These are phyloP conservation scores for Dittrichia graveolens DNA, from an alignment of 129 eudicot species.

Conservation along the genomic window DNA sequence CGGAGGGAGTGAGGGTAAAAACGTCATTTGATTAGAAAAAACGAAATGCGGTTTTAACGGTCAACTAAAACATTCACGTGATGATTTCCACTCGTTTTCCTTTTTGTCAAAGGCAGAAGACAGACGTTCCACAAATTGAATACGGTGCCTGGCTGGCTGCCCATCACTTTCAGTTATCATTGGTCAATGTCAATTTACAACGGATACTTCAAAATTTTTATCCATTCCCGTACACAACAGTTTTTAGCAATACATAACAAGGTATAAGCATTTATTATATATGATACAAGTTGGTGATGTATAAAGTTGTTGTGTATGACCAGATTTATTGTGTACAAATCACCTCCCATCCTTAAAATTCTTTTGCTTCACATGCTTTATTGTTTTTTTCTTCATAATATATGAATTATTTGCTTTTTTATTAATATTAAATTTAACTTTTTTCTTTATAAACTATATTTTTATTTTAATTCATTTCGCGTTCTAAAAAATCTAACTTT, in stretches of 20 bases:
- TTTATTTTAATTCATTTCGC: too few relatives aligned
- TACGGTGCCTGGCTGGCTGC: slow-evolving; percentile 27
- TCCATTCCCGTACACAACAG: too few relatives aligned
- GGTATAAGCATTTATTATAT: too few relatives aligned
- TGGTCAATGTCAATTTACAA: slow-evolving; percentile 10
- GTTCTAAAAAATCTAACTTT: too few relatives aligned
- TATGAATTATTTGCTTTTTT: neutral
- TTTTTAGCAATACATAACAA: too few relatives aligned
- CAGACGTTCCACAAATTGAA: slow-evolving; percentile 20
- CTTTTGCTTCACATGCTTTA: neutral
- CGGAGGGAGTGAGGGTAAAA: neutral
- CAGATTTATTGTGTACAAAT: too few relatives aligned
- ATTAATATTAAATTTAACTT: too few relatives aligned
- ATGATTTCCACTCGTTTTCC: slow-evolving; percentile 20
- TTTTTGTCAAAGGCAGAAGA: slow-evolving; percentile 24
- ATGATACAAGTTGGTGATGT: too few relatives aligned
- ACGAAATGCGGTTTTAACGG: slow-evolving; percentile 27
- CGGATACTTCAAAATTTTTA: slow-evolving; percentile 18
- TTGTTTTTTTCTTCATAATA: neutral
- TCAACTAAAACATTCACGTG: slow-evolving; percentile 27
- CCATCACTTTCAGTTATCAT: slow-evolving; percentile 5
- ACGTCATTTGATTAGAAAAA: neutral
- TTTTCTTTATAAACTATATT: too few relatives aligned
- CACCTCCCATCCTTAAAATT: neutral
- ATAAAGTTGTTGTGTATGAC: too few relatives aligned